Percentiles rank a stretch among this genome's conserved stretches.
Evolutionary conservation across 116 monocot genomes (phyloP).

Genomic region (Cymodocea nodosa): DNA sequence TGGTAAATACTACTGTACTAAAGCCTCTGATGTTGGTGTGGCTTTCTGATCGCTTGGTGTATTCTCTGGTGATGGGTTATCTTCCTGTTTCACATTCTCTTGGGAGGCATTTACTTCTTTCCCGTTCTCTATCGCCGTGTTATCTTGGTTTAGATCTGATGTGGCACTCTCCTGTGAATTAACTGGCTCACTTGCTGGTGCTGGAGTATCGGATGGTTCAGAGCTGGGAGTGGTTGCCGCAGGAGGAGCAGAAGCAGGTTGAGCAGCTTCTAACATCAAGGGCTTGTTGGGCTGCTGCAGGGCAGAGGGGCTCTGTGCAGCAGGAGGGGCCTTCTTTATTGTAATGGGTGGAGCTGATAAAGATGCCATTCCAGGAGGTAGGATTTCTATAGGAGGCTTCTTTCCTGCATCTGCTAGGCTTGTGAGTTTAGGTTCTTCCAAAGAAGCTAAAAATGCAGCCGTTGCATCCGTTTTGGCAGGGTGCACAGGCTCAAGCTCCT

Average conservation of each 20-base stretch:
- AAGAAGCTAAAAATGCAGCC: conserved; percentile 78
- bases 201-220: conserved; percentile 2
- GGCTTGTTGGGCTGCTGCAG: conserved; percentile 36
- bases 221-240: not conserved
- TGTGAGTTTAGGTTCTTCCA: conserved; percentile 91
- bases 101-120: not conserved
- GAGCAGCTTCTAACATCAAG: conserved; percentile 56
- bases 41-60: not conserved
- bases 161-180: conserved; percentile 5
- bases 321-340: conserved; percentile 49
- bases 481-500: conserved; percentile 58
- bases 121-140: not conserved
- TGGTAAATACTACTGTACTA: not conserved
- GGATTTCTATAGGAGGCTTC: conserved; percentile 94
- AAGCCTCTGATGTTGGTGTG: not conserved
- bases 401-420: conserved; percentile 71
- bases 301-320: conserved; percentile 12
- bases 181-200: not conserved
- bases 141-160: not conserved
- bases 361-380: conserved; percentile 95
- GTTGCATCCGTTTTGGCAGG: conserved; percentile 79
- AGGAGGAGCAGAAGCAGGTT: conserved; percentile 3
- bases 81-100: not conserved
- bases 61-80: conserved; percentile 1
- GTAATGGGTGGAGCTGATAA: conserved; percentile 67